Evolutionary conservation across 306 rosid species (phyloP).

Genomic region (Echinosophora koreensis): DNA sequence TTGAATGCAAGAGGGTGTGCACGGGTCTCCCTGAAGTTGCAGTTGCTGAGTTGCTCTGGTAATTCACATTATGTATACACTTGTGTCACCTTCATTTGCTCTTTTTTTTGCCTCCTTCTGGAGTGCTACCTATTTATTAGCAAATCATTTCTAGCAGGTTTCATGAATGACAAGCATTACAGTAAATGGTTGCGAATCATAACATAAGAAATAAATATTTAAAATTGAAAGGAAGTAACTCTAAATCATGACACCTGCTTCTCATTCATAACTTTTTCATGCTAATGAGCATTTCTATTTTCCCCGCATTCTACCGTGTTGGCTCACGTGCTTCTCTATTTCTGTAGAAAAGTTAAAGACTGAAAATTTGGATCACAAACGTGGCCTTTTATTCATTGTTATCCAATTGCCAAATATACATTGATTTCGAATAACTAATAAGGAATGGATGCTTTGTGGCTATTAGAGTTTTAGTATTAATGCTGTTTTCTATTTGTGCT

Average conservation of each 20-base stretch:
- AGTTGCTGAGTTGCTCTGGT: constrained; percentile 76
- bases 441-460: neutral
- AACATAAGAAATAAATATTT: too few relatives aligned
- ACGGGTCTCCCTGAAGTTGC: constrained; percentile 65
- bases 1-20: constrained; percentile 65
- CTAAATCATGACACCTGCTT: too few relatives aligned
- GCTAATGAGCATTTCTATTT: neutral
- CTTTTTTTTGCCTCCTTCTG: too few relatives aligned
- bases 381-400: neutral
- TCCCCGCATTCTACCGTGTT: neutral
- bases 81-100: neutral
- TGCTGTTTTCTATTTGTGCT: constrained; percentile 9
- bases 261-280: too few relatives aligned
- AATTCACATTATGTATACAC: constrained; percentile 20
- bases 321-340: neutral
- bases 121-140: too few relatives aligned
- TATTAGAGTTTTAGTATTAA: constrained; percentile 7
- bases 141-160: neutral
- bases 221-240: too few relatives aligned
- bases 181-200: too few relatives aligned
- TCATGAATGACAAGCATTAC: neutral
- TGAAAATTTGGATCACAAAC: neutral
- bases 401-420: constrained; percentile 3
- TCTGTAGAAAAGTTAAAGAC: neutral
- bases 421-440: neutral